phyloP scores from a whole-genome alignment of 225 moss, liverwort and hornwort species.

The Marchantia paleacea region DNA sequence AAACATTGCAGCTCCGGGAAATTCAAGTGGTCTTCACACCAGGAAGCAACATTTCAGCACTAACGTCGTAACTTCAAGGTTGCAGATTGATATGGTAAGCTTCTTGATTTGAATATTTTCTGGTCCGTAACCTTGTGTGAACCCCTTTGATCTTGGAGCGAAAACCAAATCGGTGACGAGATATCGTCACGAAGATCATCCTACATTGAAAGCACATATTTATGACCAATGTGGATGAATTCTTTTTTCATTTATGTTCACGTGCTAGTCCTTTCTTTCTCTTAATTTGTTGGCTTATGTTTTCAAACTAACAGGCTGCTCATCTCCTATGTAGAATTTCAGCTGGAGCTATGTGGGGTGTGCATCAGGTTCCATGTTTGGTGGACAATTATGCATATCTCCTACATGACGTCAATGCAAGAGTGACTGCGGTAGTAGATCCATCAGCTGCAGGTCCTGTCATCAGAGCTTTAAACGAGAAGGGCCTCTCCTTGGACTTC shows the following conservation, averaged over 20 bases:
- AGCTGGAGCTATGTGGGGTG: conserved; percentile 79
- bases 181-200: not conserved
- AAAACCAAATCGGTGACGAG: not conserved
- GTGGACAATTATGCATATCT: conserved; percentile 97
- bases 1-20: not conserved
- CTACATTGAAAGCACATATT: no score
- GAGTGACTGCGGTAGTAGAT: conserved; percentile 80
- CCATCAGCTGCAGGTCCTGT: conserved; percentile 93
- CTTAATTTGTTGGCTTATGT: not conserved
- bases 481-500: conserved; percentile 71
- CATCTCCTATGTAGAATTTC: conserved; percentile 38
- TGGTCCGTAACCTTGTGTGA: not conserved
- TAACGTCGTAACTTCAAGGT: conserved; percentile 30
- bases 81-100: conserved; percentile 48
- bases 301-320: conserved; percentile 23
- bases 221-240: not conserved
- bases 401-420: conserved; percentile 68
- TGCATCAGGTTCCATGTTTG: conserved; percentile 89
- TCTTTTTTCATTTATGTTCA: not conserved
- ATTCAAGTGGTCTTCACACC: conserved; percentile 4
- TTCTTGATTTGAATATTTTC: not conserved
- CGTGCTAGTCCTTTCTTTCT: not conserved
- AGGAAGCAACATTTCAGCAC: conserved; percentile 18
- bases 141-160: not conserved
- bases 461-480: conserved; percentile 63